Evolutionary conservation across 768 basidiomycete genomes (phyloP), one percentile per base, ranked within the genome.

Genomic region (Mrakia blollopis): DNA sequence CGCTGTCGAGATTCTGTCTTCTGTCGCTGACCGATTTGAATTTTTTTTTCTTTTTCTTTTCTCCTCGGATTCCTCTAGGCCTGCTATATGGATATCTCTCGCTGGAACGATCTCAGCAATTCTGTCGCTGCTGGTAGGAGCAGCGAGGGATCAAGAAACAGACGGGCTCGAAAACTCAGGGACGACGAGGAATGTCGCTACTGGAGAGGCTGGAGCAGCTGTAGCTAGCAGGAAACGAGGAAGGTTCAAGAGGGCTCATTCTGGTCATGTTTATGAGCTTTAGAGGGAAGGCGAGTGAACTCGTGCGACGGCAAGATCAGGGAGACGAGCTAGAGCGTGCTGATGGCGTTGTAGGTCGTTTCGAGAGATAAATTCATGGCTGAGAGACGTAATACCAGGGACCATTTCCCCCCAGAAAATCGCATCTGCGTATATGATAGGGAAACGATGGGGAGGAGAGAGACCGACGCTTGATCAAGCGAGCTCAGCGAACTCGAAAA

Each of bases 231-330:
- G 47, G 9, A 57, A 28, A n/a, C 57, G 28, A 13, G 65, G 65
- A 10, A 37, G 65, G 65, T 68, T 68, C 65, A 68, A 68, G 25
- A 37, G 65, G 13, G 65, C 65, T 23, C 39, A 68, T 44, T 23
- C 65, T 5, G 14, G 2, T 25, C 35, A 39, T 6, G 35, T 68
- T 37, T 68, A 68, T 39, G 35, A 35, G 65, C 18, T 68, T 7
- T 50, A 41, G 39, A 41, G 39, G 39, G 39, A 41, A 41, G 39
- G n/a, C n/a, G n/a, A n/a, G n/a, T n/a, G n/a, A n/a, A n/a, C n/a
- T n/a, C n/a, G n/a, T n/a, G n/a, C n/a, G n/a, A n/a, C n/a, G n/a
- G n/a, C n/a, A n/a, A n/a, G n/a, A n/a, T n/a, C n/a, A n/a, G n/a
- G n/a, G n/a, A n/a, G n/a, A n/a, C n/a, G n/a, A n/a, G n/a, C n/a